A percentile compares a stretch with the other conserved stretches of the same genome.
Conservation (phyloP, 306 rosid species). For the Cicer cuneatum region DNA sequence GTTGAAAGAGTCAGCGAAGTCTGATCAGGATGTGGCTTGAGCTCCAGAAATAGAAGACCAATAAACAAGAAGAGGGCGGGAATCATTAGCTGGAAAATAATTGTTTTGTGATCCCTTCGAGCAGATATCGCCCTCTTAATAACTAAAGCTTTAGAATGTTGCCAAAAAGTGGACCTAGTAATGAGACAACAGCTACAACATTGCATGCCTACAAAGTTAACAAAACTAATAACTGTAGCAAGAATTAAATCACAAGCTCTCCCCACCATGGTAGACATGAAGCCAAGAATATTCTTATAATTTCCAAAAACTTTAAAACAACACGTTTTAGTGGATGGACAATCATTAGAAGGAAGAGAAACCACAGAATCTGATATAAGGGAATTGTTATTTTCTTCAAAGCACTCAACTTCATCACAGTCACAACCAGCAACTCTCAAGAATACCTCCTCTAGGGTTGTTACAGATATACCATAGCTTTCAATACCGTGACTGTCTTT, state of each 20-base stretch:
- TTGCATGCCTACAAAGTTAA: constrained; percentile 60
- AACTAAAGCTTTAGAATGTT: constrained; percentile 81
- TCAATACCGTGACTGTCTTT: constrained; percentile 75
- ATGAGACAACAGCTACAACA: constrained; percentile 79
- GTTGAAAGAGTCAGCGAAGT: constrained; percentile 79
- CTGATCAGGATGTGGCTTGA: constrained; percentile 99
- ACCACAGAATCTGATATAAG: constrained; percentile 50
- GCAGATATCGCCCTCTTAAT: constrained; percentile 90
- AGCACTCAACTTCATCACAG: constrained; percentile 63
- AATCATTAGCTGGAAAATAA: constrained; percentile 91
- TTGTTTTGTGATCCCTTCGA: constrained; percentile 87
- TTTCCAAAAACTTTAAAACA: constrained; percentile 56
- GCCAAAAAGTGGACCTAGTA: constrained; percentile 84
- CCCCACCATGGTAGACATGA: constrained; percentile 62
- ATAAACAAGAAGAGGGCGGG: constrained; percentile 84
- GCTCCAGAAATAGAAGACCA: constrained; percentile 89
- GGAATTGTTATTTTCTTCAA: constrained; percentile 52
- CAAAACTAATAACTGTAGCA: constrained; percentile 57
- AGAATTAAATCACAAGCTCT: constrained; percentile 68
- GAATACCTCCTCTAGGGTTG: constrained; percentile 98
- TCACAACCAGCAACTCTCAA: constrained; percentile 92
- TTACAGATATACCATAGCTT: constrained; percentile 96
- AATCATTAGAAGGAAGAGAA: constrained; percentile 60
- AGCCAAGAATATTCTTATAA: constrained; percentile 61
- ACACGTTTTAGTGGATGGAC: constrained; percentile 47